Evolutionary conservation across 2,329 filamentous ascomycete species (phyloP), one percentile per base, ranked within the genome.

Genomic region (Pseudogymnoascus sp.): DNA sequence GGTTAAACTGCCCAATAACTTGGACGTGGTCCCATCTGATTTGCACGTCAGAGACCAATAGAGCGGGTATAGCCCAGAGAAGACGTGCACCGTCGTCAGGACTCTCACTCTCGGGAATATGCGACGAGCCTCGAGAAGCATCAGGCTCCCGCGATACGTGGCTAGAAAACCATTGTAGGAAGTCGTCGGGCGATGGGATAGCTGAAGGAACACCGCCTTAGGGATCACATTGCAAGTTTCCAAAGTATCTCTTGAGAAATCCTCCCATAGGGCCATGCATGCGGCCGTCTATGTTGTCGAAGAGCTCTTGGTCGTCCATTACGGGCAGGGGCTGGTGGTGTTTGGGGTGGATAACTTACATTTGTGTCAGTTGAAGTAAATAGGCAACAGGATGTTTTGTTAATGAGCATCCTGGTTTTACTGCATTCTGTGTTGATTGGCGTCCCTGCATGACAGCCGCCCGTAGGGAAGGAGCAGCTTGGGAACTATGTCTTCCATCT

Each of bases 201-300:
- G 41, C 12, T 28, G 22, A 3, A 20, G 7, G 20, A n/a, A 11
- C 25, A 16, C 20, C 20, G 28, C 25, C 41, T 28, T 47, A 20
- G 12, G 41, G 12, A 1, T 47, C 25, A 37, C 12, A 36, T 37
- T 28, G 41, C 12, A 47, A 16, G 41, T n/a, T 28, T 20, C 12
- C 61, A 39, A 69, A 68, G 47, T 64, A 63, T 61, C 64, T 69
- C 22, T 63, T 61, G 20, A 67, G 63, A 54, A 69, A 66, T 36
- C 66, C 64, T 25, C 18, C 64, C 63, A 68, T 66, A 30, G 67
- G 64, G 6, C 66, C 65, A 12, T 69, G 66, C 63, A 68, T 66
- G 18, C 63, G 63, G 36, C 58, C 66, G 22, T 65, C 62, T 61
- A 68, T 66, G 50, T 68, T 65, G 37, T 65, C 60, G n/a, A 68